These are phyloP conservation scores for Choiromyces venosus DNA, from an alignment of 495 filamentous ascomycete genomes.

Conservation along the genomic window DNA sequence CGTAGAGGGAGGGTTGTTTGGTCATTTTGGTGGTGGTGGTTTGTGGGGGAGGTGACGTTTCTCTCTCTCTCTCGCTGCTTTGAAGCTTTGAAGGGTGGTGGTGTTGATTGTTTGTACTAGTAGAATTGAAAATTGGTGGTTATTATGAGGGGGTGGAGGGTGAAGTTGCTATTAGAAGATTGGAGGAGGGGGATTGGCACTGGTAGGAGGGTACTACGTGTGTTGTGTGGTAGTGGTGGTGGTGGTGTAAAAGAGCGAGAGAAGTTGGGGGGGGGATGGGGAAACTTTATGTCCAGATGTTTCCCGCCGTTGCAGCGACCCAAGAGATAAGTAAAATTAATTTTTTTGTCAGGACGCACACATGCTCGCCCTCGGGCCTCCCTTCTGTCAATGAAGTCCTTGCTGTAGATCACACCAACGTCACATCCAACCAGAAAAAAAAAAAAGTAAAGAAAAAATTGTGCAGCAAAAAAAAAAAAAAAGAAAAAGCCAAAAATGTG, in stretches of 20 bases:
- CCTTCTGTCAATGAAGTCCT: not conserved
- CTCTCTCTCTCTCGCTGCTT: not conserved
- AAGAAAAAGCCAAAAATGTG: no score
- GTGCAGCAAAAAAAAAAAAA: not conserved
- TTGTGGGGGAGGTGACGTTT: no score
- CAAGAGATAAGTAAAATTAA: not conserved
- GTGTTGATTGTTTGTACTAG: not conserved
- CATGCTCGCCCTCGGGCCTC: not conserved
- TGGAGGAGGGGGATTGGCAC: no score
- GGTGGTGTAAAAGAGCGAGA: not conserved
- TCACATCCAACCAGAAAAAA: not conserved
- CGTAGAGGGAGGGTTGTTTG: constrained; percentile 77
- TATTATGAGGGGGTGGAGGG: not conserved
- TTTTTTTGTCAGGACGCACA: not conserved
- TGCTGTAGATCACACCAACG: not conserved
- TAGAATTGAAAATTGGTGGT: no score
- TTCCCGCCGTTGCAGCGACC: not conserved
- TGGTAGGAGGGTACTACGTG: not conserved
- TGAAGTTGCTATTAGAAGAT: not conserved
- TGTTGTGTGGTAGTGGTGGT: not conserved
- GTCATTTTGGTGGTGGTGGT: constrained; percentile 19
- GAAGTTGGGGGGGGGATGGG: not conserved
- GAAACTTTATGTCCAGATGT: not conserved
- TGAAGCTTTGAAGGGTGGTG: no score
- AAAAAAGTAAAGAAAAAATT: not conserved